These are phyloP conservation scores for Globisporangium carolinianum DNA, from an alignment of 352 stramenopile genomes.

Conservation along the genomic window DNA sequence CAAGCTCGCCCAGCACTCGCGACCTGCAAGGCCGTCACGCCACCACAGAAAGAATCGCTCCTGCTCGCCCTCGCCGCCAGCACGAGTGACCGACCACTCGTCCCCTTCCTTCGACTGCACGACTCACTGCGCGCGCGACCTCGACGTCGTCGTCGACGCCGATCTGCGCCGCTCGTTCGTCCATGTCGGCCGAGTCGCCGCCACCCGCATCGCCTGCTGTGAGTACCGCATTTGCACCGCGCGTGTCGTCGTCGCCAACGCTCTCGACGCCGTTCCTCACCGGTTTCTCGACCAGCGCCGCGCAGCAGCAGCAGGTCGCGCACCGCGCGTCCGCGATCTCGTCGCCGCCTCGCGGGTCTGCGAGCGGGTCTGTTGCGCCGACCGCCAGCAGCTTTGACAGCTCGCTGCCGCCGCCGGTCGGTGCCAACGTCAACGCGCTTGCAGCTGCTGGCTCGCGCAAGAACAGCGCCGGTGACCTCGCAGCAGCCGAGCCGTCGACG, in stretches of 20 bases:
- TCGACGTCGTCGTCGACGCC: too few species aligned
- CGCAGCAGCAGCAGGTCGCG: constrained; percentile 10
- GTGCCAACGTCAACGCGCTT: not conserved
- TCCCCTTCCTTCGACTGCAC: too few species aligned
- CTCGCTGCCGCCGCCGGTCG: constrained; percentile 4
- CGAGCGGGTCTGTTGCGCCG: constrained; percentile 1
- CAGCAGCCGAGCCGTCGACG: constrained; percentile 31
- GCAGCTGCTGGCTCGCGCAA: constrained; percentile 17
- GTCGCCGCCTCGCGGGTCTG: constrained; percentile 12
- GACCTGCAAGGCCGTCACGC: too few species aligned
- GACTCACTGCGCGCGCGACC: too few species aligned
- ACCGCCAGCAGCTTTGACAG: constrained; percentile 2
- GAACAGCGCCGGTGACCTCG: constrained; percentile 66
- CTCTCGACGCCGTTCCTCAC: constrained; percentile 12
- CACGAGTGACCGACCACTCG: too few species aligned
- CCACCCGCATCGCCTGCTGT: too few species aligned
- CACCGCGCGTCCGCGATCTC: constrained; percentile 21
- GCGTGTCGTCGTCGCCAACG: constrained; percentile 14
- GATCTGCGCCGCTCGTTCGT: too few species aligned
- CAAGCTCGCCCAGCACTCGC: too few species aligned
- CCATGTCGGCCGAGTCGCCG: too few species aligned
- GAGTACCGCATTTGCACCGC: not conserved
- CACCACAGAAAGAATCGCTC: too few species aligned
- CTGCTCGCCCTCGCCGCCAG: too few species aligned
- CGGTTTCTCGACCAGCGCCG: constrained; percentile 14